Evolutionary conservation across 192 early-diverging fungal genomes (phyloP), one percentile per base, ranked within the genome.

Genomic region (Chytriomyces hyalinus): DNA sequence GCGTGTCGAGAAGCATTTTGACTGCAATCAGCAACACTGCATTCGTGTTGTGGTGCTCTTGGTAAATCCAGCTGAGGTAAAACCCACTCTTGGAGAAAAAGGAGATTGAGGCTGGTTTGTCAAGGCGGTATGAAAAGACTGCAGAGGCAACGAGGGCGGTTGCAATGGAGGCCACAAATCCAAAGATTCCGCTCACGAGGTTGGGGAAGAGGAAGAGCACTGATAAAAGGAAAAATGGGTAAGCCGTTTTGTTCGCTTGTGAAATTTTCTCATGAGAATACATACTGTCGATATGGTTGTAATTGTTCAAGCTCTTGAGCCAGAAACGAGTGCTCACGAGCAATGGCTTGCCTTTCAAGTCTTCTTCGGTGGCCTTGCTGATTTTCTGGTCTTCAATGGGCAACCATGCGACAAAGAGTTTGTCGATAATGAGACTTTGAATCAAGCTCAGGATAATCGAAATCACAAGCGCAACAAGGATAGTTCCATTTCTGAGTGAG

Each of bases 241-340:
- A 3, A 49, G 26, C 15, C 45, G n/a, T 49, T 49, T 49, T 43
- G 67, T 15, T 20, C 4, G 47, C 15, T 49, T 49, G 2, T 17
- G 67, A 4, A 69, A 20, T 43, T 49, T 4, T 15, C 44, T 15
- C 17, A 69, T 43, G 67, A 6, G 45, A 49, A 49, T 36, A 61
- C 70, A 61, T 43, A 73, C 70, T 61, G 51, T 73, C 70, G 43
- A 73, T 61, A 3, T 73, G 70, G 57, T 73, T 73, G 57, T 73
- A 73, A 9, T 22, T 50, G 24, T 53, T 48, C 17, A 62, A 24
- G 24, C 44, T 73, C 20, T 48, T 24, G 15, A 73, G 43, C 70
- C 70, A 73, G 70, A 62, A 73, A 48, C 47, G 26, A 3, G 70
- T 73, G 47, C n/a, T 49, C 10, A 69, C 47, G 13, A n/a, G 13